Evolutionary conservation across 2,329 filamentous ascomycete species (phyloP).

Genomic region (Epichloe sp.): DNA sequence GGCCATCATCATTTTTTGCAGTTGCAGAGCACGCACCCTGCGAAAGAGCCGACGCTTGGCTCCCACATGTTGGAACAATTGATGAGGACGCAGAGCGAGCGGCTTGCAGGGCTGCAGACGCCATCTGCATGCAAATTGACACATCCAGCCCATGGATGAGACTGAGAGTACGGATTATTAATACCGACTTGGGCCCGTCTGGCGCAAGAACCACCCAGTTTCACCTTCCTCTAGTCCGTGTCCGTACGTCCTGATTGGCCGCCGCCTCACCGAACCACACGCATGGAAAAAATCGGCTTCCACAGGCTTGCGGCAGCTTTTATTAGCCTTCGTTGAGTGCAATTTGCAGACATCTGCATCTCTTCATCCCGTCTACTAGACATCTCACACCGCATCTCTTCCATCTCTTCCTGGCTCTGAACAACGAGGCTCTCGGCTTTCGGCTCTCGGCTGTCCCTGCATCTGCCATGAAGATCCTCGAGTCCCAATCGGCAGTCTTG

Average conservation of each 20-base stretch:
- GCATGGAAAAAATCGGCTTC: not conserved
- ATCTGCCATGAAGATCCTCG: constrained; percentile 51
- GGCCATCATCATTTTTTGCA: too few relatives aligned
- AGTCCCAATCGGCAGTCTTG: constrained; percentile 55
- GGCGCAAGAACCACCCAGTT: too few relatives aligned
- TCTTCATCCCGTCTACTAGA: not conserved
- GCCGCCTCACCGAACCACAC: not conserved
- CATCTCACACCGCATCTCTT: not conserved
- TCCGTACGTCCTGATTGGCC: constrained; percentile 1
- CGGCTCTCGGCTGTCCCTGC: not conserved
- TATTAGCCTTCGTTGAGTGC: not conserved
- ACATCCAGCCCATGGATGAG: too few relatives aligned
- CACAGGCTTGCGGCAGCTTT: not conserved
- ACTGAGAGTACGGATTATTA: too few relatives aligned
- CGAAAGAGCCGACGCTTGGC: too few relatives aligned
- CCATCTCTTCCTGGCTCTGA: not conserved
- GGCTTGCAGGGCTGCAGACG: too few relatives aligned
- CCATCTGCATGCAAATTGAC: too few relatives aligned
- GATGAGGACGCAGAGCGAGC: too few relatives aligned
- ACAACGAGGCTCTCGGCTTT: not conserved
- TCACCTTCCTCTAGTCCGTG: not conserved
- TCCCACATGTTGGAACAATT: too few relatives aligned
- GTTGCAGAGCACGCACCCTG: too few relatives aligned
- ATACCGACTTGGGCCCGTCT: too few relatives aligned
- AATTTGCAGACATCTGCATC: not conserved